A percentile compares a stretch with the other conserved stretches of the same genome.
phyloP scores from a whole-genome alignment of 495 filamentous ascomycete species.

The Polyplosphaeria fusca region DNA sequence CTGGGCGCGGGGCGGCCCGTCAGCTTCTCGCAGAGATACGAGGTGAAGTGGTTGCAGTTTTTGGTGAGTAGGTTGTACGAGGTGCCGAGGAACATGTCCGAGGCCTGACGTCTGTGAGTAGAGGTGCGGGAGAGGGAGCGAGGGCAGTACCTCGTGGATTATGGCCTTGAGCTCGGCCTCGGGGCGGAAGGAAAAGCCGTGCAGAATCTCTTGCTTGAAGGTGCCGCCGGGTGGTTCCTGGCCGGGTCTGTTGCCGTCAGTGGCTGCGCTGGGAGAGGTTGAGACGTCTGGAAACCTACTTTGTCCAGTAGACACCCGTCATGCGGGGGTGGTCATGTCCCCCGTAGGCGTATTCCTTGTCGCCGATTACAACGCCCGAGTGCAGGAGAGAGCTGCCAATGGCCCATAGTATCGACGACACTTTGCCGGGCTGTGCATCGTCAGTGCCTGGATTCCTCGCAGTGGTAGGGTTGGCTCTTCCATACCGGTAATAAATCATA shows the following conservation, averaged over 20 bases:
- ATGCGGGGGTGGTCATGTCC: constrained; percentile 64
- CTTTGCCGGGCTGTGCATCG: constrained; percentile 55
- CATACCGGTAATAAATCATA: constrained; percentile 74
- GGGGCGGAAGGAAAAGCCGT: constrained; percentile 65
- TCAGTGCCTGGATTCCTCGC: background rate
- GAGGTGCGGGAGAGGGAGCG: background rate
- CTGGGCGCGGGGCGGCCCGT: constrained; percentile 61
- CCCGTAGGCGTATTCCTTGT: constrained; percentile 78
- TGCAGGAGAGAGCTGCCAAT: constrained; percentile 71
- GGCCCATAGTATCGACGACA: constrained; percentile 68
- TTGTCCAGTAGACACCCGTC: constrained; percentile 77
- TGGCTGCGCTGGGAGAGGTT: background rate
- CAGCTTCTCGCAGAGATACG: constrained; percentile 61
- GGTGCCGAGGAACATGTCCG: constrained; percentile 64
- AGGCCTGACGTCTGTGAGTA: constrained; percentile 42
- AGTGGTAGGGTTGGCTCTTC: background rate
- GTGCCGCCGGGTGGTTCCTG: constrained; percentile 69
- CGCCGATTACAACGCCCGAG: constrained; percentile 72
- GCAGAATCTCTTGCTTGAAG: constrained; percentile 64
- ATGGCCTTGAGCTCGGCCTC: constrained; percentile 63
- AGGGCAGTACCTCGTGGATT: constrained; percentile 47
- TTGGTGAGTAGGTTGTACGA: constrained; percentile 71
- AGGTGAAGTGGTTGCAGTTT: constrained; percentile 84
- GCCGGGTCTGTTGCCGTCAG: constrained; percentile 45
- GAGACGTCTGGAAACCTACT: constrained; percentile 21